phyloP scores from a whole-genome alignment of 805 yeast genomes.

The Yarrowia sp. region DNA sequence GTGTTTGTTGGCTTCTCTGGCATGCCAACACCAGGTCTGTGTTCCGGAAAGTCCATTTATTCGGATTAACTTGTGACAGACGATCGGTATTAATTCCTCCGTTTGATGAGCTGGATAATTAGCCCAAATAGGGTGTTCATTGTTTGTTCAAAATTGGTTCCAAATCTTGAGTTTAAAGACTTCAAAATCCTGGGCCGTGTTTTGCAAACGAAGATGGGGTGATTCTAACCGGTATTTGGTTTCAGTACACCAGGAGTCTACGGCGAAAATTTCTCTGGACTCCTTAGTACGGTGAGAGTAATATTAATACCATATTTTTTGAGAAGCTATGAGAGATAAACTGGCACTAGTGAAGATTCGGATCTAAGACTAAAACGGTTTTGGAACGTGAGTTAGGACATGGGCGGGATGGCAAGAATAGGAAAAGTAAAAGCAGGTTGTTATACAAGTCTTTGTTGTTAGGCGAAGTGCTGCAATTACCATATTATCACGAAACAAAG shows the following conservation, averaged over 20 bases:
- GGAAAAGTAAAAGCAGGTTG: neutral
- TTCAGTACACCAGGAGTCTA: neutral
- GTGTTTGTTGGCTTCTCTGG: too few relatives aligned
- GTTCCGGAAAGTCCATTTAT: too few relatives aligned
- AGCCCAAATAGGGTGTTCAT: neutral
- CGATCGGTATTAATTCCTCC: neutral
- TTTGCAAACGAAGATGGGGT: neutral
- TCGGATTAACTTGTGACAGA: neutral
- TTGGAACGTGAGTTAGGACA: too few relatives aligned
- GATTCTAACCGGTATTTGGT: neutral
- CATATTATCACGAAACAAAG: neutral
- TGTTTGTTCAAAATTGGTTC: neutral
- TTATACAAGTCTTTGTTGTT: neutral
- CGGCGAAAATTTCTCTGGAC: neutral
- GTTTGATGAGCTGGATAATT: neutral
- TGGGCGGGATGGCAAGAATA: neutral
- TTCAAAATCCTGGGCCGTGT: neutral
- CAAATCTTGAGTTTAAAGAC: neutral
- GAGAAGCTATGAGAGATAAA: too few relatives aligned
- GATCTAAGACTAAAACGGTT: neutral
- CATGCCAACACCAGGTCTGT: too few relatives aligned
- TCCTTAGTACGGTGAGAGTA: neutral
- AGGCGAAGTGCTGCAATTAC: neutral
- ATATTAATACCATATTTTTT: too few relatives aligned
- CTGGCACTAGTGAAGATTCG: neutral